A percentile compares a stretch with the other conserved stretches of the same genome.
Evolutionary conservation across 2,329 filamentous ascomycete genomes (phyloP).

Genomic region (Escovopsis sp.): DNA sequence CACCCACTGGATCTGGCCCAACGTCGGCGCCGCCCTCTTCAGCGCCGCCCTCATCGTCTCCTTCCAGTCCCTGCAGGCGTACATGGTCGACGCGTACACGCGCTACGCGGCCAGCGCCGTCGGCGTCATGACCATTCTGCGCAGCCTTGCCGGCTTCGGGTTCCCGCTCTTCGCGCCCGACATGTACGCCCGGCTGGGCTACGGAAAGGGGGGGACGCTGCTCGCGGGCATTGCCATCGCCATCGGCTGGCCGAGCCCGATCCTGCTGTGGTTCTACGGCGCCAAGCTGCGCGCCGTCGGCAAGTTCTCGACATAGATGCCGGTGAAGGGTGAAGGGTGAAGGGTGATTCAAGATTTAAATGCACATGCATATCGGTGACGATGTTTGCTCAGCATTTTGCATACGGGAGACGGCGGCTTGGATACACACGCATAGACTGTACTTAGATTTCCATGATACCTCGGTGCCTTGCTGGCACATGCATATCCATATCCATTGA

Average conservation of each 20-base stretch:
- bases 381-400: no score
- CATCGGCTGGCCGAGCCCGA: slow-evolving; percentile 24
- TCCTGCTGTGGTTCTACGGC: slow-evolving; percentile 30
- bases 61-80: slow-evolving; percentile 31
- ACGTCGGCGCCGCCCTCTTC: slow-evolving; percentile 26
- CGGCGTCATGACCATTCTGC: slow-evolving; percentile 26
- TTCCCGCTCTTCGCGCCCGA: slow-evolving; percentile 34
- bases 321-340: neutral
- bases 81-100: slow-evolving; percentile 31
- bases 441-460: no score
- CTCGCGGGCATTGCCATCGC: slow-evolving; percentile 27
- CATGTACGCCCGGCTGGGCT: slow-evolving; percentile 27
- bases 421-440: no score
- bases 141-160: slow-evolving; percentile 33
- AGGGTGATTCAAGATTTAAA: neutral
- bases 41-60: slow-evolving; percentile 23
- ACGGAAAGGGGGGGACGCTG: slow-evolving; percentile 27
- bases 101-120: slow-evolving; percentile 30
- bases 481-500: no score
- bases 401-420: no score
- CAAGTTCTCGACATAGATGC: slow-evolving; percentile 8
- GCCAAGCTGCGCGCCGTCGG: slow-evolving; percentile 20
- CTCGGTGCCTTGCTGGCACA: no score
- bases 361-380: no score
- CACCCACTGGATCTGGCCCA: slow-evolving; percentile 30